phyloP scores from a whole-genome alignment of 1,284 basidiomycete genomes.

The Irpex rosettiformis region DNA sequence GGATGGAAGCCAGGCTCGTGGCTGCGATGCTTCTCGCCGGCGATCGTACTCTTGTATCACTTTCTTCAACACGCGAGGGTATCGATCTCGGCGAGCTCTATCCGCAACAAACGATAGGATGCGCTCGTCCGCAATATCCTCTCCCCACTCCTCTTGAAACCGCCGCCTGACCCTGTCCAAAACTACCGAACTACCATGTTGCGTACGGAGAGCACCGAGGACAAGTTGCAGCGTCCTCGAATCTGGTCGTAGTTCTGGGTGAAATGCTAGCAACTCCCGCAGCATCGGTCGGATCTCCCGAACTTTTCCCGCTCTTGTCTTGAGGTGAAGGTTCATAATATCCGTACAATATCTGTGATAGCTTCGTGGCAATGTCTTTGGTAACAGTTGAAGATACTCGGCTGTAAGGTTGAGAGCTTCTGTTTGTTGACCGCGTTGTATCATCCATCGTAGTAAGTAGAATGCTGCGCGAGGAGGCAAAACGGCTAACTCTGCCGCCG shows the following conservation, averaged over 20 bases:
- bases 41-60: constrained; percentile 28
- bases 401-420: constrained; percentile 26
- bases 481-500: constrained; percentile 7
- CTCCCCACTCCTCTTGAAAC: constrained; percentile 55
- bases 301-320: constrained; percentile 12
- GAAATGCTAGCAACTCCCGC: constrained; percentile 40
- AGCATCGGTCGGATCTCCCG: constrained; percentile 29
- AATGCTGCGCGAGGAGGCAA: constrained; percentile 19
- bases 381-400: constrained; percentile 24
- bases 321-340: constrained; percentile 33
- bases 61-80: constrained; percentile 42
- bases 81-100: constrained; percentile 60
- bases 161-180: constrained; percentile 33
- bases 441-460: constrained; percentile 18
- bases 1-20: constrained; percentile 6
- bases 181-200: constrained; percentile 48
- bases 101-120: constrained; percentile 55
- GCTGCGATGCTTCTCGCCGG: neutral
- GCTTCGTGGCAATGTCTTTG: constrained; percentile 14
- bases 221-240: constrained; percentile 61
- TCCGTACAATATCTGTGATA: constrained; percentile 22
- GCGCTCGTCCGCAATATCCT: constrained; percentile 45
- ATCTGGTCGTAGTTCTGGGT: constrained; percentile 50
- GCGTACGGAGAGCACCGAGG: constrained; percentile 45
- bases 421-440: constrained; percentile 19